Evolutionary conservation across 2,329 filamentous ascomycete genomes (phyloP).

Genomic region (Hirsutella rhossiliensis): DNA sequence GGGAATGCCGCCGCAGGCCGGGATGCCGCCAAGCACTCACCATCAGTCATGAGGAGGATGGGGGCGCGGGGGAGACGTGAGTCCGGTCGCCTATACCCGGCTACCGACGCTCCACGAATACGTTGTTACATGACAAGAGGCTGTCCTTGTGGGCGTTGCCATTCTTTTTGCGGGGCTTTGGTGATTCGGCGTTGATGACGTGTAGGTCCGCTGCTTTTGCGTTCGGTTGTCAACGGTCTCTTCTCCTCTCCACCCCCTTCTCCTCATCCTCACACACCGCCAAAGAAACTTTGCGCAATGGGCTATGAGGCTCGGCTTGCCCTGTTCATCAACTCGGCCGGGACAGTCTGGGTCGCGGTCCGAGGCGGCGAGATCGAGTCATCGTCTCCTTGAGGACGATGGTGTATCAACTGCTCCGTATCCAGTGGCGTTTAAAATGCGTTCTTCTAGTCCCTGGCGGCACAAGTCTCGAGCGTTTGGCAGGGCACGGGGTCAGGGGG

Average conservation of each 20-base stretch:
- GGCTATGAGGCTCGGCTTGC: neutral
- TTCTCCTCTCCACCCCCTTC: neutral
- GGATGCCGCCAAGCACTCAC: conserved; percentile 73
- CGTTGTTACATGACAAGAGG: conserved; percentile 13
- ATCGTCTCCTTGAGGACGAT: neutral
- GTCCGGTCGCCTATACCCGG: conserved; percentile 42
- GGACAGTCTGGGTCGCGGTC: neutral
- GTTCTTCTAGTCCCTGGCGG: neutral
- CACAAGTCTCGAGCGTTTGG: neutral
- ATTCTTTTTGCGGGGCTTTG: conserved; percentile 27
- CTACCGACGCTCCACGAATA: conserved; percentile 39
- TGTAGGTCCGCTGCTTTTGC: conserved; percentile 15
- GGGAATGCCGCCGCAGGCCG: conserved; percentile 63
- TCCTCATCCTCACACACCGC: conserved; percentile 4
- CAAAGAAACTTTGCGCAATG: neutral
- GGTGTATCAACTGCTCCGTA: neutral
- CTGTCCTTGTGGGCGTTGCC: conserved; percentile 14
- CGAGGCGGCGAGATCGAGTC: neutral
- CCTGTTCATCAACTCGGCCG: conserved; percentile 1
- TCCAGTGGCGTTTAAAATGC: neutral
- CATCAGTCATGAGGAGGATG: conserved; percentile 53
- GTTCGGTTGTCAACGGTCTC: conserved; percentile 10
- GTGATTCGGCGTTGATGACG: conserved; percentile 31
- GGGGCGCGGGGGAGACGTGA: neutral
- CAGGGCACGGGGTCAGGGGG: neutral